phyloP scores from a whole-genome alignment of 2,329 filamentous ascomycete genomes.

The Penicillium concentricum region DNA sequence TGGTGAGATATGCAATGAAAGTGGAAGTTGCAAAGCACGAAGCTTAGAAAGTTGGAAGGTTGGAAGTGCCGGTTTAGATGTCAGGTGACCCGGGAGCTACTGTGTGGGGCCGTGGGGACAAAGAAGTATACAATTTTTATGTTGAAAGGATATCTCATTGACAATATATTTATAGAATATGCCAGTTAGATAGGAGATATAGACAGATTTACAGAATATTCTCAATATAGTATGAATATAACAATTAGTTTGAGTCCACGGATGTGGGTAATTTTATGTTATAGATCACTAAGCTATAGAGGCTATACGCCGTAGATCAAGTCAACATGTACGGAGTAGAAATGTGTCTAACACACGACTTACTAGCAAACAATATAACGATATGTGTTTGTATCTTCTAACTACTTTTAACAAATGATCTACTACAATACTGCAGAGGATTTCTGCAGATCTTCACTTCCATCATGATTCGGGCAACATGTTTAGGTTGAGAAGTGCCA shows the following conservation, averaged over 20 bases:
- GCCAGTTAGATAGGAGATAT: fast-evolving
- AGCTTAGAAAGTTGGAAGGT: neutral
- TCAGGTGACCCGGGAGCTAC: constrained; percentile 7
- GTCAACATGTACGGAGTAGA: neutral
- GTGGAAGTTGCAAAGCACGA: neutral
- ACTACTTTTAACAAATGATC: no score
- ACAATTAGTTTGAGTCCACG: no score
- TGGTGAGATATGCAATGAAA: neutral
- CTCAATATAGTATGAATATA: neutral
- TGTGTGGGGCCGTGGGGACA: constrained; percentile 12
- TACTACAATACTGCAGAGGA: neutral
- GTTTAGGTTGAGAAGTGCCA: neutral
- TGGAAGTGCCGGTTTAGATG: neutral
- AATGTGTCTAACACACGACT: neutral
- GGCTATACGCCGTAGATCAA: no score
- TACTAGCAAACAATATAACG: neutral
- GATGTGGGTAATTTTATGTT: neutral
- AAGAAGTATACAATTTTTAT: neutral
- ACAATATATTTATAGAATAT: neutral
- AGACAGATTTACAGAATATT: no score
- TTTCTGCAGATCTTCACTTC: neutral
- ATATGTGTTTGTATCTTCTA: neutral
- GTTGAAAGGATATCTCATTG: neutral
- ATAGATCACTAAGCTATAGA: neutral
- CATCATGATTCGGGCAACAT: no score